These are phyloP conservation scores for Bidens hawaiensis DNA, from an alignment of 140 eudicot genomes.

Conservation along the genomic window DNA sequence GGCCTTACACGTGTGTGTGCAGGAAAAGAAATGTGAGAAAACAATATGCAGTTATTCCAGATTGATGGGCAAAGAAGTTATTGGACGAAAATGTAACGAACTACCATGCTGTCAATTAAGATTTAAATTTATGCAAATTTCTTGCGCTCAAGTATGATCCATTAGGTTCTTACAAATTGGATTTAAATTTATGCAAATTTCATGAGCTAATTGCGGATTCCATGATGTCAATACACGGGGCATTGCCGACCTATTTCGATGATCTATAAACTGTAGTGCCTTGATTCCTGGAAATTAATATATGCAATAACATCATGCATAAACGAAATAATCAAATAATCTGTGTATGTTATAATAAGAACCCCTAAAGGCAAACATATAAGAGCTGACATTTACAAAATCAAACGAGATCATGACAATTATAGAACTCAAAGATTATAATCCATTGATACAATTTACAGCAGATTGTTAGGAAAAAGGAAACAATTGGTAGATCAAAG, in stretches of 20 bases:
- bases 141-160: no score
- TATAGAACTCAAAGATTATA: background rate
- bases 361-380: background rate
- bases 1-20: no score
- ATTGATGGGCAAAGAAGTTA: background rate
- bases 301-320: slow-evolving; percentile 5
- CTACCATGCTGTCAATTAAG: background rate
- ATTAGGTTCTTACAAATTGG: no score
- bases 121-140: no score
- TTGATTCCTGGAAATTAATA: background rate
- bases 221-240: background rate
- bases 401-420: slow-evolving; percentile 1
- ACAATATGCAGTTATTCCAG: background rate
- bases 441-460: background rate
- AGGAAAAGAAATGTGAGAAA: background rate
- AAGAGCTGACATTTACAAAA: background rate
- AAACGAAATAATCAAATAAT: background rate
- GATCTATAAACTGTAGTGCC: background rate
- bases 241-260: background rate
- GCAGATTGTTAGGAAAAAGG: background rate
- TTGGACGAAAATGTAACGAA: background rate
- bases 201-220: background rate
- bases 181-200: background rate
- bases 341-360: background rate
- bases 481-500: slow-evolving; percentile 3